Evolutionary conservation across 106 monocot species (phyloP), one percentile per base, ranked within the genome.

Genomic region (Apostasia shenzhenica): DNA sequence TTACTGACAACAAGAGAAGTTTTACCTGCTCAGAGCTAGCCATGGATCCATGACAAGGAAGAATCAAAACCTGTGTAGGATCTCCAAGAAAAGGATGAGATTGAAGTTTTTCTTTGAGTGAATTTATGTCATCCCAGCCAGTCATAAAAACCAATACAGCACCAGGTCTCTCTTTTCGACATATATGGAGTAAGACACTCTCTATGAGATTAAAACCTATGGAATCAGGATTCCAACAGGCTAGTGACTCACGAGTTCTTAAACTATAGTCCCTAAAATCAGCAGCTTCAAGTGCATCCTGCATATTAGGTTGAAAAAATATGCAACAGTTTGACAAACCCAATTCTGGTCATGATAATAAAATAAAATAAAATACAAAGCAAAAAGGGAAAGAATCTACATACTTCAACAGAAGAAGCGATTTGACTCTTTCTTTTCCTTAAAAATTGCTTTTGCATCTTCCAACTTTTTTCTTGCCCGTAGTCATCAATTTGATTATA

Each of bases 401-500:
- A 72, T 75, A 99, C 99, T 79, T 99, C 99, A 66, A 99, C 87
- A 77, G 81, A 74, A 76, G 99, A 93, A 69, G 90, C 93, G 74
- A 99, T 93, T 80, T 93, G 99, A 63, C 92, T 93, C 73, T 99
- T 99, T 67, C 99, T 82, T 81, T 85, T 99, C 64, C 83, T 85
- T 12, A 99, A 72, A 61, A 93, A 71, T 78, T 99, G 99, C 59
- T 88, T 99, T 78, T 99, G 93, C 99, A 99, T 99, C 79, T 99
- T 99, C 99, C 99, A 99, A 39, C 70, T 76, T 73, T 99, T 99
- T 42, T 99, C 99, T 83, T 99, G 99, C n/a, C 99, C 99, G 85
- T 99, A 99, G 64, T 99, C 99, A 85, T 99, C 99, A 77, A 99
- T 93, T 73, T 99, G 99, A 79, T 93, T 99, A 67, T 93, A 99